Percentiles rank a stretch among this genome's conserved stretches.
These are phyloP conservation scores for Pholiota conissans DNA, from an alignment of 768 basidiomycete genomes.

Conservation along the genomic window DNA sequence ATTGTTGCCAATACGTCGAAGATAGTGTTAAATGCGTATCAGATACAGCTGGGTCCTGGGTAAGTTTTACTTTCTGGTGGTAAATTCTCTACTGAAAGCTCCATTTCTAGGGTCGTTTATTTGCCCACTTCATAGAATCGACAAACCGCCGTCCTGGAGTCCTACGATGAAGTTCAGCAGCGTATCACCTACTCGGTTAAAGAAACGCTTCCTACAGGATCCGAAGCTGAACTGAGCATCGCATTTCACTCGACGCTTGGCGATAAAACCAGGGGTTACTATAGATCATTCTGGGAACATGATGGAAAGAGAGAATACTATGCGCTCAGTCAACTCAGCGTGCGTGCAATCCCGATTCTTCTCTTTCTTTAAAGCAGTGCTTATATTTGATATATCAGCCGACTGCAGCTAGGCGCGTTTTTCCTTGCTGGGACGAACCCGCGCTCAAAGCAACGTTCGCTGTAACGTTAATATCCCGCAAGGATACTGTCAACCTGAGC, in stretches of 20 bases:
- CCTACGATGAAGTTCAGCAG: slow-evolving; percentile 59
- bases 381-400: too few species aligned
- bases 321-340: background rate
- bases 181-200: slow-evolving; percentile 63
- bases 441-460: slow-evolving; percentile 81
- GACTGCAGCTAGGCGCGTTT: slow-evolving; percentile 78
- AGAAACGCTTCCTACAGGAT: slow-evolving; percentile 53
- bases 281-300: background rate
- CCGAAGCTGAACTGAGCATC: slow-evolving; percentile 67
- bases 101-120: slow-evolving; percentile 31
- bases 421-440: slow-evolving; percentile 95
- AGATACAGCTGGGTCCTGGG: slow-evolving; percentile 54
- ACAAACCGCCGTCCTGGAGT: slow-evolving; percentile 40
- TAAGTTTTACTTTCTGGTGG: too few species aligned
- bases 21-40: slow-evolving; percentile 64
- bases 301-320: background rate
- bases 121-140: slow-evolving; percentile 48
- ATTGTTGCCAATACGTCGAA: slow-evolving; percentile 57
- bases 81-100: too few species aligned
- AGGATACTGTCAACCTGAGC: slow-evolving; percentile 72
- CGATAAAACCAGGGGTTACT: background rate
- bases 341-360: background rate
- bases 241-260: slow-evolving; percentile 38
- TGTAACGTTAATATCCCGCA: slow-evolving; percentile 77
- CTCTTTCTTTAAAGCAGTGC: too few species aligned